Conservation (phyloP, 805 yeast species). For the Komagataella populi region DNA sequence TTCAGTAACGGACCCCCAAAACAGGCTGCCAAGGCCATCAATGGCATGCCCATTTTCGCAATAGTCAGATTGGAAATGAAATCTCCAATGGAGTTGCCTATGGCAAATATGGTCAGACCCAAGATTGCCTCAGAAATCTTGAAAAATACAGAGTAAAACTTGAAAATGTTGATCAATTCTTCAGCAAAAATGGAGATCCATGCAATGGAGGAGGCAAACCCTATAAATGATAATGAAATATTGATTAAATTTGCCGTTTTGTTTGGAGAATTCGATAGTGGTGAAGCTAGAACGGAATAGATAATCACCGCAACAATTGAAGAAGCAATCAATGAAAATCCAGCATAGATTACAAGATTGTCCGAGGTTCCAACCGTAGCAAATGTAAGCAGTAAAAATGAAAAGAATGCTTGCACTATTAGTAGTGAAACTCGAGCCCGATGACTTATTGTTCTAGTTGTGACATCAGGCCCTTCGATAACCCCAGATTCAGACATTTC, state of each 20-base stretch:
- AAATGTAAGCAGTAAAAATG: conserved; percentile 14
- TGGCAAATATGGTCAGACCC: conserved; percentile 80
- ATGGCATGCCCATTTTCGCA: conserved; percentile 68
- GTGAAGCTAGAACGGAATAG: neutral
- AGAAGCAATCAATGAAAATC: conserved; percentile 1
- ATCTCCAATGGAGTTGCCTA: conserved; percentile 91
- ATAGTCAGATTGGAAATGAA: conserved; percentile 71
- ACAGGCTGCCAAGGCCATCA: conserved; percentile 92
- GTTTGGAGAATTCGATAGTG: neutral
- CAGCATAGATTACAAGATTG: neutral
- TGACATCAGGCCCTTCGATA: neutral
- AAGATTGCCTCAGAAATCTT: conserved; percentile 63
- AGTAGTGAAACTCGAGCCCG: conserved; percentile 6
- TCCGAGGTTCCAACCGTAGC: conserved; percentile 6
- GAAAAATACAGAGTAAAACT: conserved; percentile 44
- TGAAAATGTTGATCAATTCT: conserved; percentile 52
- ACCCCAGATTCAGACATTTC: neutral
- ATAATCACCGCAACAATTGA: neutral
- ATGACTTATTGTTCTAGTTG: neutral
- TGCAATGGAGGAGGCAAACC: conserved; percentile 52
- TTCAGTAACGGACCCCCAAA: conserved; percentile 86
- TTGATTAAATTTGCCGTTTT: conserved; percentile 11
- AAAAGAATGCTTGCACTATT: conserved; percentile 16
- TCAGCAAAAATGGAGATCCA: conserved; percentile 63
- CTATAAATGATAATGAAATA: conserved; percentile 27